phyloP scores from a whole-genome alignment of 1,139 yeast species.

The Protomyces inouyei region DNA sequence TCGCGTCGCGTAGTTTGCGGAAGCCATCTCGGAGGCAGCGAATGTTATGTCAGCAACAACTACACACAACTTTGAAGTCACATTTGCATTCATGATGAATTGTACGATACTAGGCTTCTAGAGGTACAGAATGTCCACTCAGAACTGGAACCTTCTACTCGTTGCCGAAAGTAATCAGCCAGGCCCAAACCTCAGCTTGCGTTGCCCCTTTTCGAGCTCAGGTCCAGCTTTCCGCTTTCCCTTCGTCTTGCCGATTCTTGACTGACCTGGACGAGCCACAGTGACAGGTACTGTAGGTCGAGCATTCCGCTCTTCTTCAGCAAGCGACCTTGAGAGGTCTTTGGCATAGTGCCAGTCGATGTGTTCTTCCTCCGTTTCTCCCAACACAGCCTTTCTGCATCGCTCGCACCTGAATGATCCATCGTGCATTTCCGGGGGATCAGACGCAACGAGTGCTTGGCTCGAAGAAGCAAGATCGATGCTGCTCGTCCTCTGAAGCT shows the following conservation, averaged over 20 bases:
- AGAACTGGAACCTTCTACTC: too few relatives aligned
- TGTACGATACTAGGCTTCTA: too few relatives aligned
- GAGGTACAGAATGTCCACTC: too few relatives aligned
- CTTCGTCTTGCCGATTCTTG: not conserved
- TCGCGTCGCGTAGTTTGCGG: too few relatives aligned
- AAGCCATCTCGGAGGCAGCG: not conserved
- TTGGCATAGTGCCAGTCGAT: conserved; percentile 44
- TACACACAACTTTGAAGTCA: too few relatives aligned
- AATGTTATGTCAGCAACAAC: not conserved
- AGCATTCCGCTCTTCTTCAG: conserved; percentile 1
- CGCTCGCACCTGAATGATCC: conserved; percentile 15
- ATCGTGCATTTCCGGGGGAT: not conserved
- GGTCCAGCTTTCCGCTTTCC: not conserved
- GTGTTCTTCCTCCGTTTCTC: conserved; percentile 38
- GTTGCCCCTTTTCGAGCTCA: not conserved
- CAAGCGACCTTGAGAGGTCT: conserved; percentile 42
- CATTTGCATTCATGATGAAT: too few relatives aligned
- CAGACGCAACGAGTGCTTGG: not conserved
- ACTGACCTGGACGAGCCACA: not conserved
- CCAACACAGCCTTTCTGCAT: conserved; percentile 27
- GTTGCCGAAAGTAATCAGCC: not conserved
- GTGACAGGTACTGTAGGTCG: not conserved
- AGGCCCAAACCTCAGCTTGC: not conserved
- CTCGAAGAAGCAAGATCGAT: not conserved
- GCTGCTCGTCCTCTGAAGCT: not conserved